Evolutionary conservation across 306 rosid species (phyloP), one percentile per base, ranked within the genome.

Genomic region (Crotalaria pallida): DNA sequence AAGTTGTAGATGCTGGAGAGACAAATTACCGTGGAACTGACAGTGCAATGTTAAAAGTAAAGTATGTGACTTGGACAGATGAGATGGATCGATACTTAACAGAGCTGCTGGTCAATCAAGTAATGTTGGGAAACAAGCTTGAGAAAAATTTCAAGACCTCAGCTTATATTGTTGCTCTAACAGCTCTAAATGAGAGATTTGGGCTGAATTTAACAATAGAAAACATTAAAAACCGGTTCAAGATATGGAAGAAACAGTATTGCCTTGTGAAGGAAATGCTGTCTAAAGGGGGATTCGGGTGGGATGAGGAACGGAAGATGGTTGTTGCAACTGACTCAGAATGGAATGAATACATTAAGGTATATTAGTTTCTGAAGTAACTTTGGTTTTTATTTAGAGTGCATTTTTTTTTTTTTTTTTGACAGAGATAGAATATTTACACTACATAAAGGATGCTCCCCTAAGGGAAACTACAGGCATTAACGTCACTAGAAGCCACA

Each of bases 1-100:
- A 80, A 74, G 77, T 61, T 57, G 15, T 57, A 78, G 83, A 74
- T 69, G 81, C 45, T 67, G 79, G 58, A 58, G 85, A 71, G 66
- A 71, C 72, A 47, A 67, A 60, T 22, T 31, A 53, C 72, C 80
- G 67, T 26, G 73, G 68, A 74, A 60, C 57, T 44, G 58, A 61
- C 62, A 77, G 36, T 58, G 63, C 78, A 63, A 61, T 48, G 50
- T 80, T 73, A 23, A 81, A 79, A 70, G 79, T 15, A 13, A 85
- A 71, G 61, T 44, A 17, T 57, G 64, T 82, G 40, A 23, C 83
- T 53, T 82, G 87, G 87, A 85, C 89, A 17, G 75, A 82, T 52
- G 85, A 74, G 58, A 85, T 85, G 89, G 87, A 85, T 82, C 56
- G 23, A 63, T 85, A 81, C 81, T 77, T 82, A 60, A 66, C 81